Conservation (phyloP, 139 green algal genomes). For the Chlamydomonas eustigma region DNA sequence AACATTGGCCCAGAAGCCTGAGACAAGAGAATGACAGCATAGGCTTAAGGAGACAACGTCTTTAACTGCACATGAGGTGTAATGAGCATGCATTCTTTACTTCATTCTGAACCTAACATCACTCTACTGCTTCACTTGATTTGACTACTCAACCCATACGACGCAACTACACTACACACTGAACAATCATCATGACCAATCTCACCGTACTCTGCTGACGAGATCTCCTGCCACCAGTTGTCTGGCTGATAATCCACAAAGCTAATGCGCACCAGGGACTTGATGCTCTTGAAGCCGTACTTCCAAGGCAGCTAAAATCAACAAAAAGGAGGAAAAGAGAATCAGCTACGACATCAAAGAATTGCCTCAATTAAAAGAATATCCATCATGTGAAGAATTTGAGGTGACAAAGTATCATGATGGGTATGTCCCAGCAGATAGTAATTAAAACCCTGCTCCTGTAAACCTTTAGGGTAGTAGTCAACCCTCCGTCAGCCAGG, state of each 20-base stretch:
- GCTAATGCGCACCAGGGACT: not conserved
- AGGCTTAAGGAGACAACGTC: not conserved
- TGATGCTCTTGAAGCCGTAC: constrained; percentile 10
- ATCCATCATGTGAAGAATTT: not conserved
- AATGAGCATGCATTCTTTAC: not conserved
- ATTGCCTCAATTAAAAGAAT: not conserved
- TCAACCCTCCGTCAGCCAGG: not conserved
- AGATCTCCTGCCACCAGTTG: constrained; percentile 6
- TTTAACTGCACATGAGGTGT: not conserved
- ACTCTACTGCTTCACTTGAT: not conserved
- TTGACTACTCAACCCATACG: not conserved
- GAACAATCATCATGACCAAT: too few species aligned
- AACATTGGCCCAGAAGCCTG: not conserved
- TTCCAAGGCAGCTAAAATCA: not conserved
- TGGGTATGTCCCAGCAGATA: not conserved
- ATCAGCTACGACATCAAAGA: not conserved
- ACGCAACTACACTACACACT: not conserved
- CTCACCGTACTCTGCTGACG: not conserved
- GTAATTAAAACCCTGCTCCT: not conserved
- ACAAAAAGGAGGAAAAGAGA: not conserved
- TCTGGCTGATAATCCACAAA: not conserved
- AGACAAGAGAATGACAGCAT: not conserved
- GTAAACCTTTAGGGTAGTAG: too few species aligned
- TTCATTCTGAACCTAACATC: not conserved
- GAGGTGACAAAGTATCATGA: not conserved